These are phyloP conservation scores for Mycena indigotica DNA, from an alignment of 768 basidiomycete genomes.

Conservation along the genomic window DNA sequence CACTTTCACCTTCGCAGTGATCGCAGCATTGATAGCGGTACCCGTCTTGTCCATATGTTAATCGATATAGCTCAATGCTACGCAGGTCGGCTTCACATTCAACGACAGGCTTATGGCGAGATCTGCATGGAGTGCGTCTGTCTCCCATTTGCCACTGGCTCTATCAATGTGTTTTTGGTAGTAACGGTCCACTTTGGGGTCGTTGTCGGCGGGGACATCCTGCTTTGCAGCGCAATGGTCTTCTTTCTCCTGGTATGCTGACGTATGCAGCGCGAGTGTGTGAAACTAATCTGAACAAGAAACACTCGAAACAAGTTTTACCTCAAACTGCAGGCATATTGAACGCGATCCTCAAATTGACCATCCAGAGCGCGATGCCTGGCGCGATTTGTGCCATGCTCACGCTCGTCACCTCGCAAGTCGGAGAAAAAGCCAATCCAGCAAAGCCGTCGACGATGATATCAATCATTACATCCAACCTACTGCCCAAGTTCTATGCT, in stretches of 20 bases:
- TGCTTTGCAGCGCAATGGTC: background rate
- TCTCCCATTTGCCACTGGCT: too few species aligned
- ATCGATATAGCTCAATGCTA: background rate
- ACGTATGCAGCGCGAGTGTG: too few species aligned
- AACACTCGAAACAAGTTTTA: background rate
- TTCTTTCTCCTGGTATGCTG: background rate
- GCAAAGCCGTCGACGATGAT: background rate
- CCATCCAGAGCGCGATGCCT: background rate
- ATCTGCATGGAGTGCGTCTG: too few species aligned
- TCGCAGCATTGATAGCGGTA: background rate
- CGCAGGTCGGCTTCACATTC: background rate
- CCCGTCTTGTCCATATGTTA: background rate
- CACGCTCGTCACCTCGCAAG: background rate
- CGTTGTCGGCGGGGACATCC: background rate
- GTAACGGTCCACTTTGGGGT: background rate
- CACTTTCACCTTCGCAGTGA: background rate
- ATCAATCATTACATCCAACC: background rate
- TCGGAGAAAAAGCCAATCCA: background rate
- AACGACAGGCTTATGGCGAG: too few species aligned
- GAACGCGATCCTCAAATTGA: background rate
- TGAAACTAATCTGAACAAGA: too few species aligned
- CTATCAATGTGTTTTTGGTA: too few species aligned
- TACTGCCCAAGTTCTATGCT: background rate
- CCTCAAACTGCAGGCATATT: background rate
- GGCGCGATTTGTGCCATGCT: background rate